A percentile compares a stretch with the other conserved stretches of the same genome.
Conservation (phyloP, 2,329 filamentous ascomycete genomes). For the Alternaria rosae region DNA sequence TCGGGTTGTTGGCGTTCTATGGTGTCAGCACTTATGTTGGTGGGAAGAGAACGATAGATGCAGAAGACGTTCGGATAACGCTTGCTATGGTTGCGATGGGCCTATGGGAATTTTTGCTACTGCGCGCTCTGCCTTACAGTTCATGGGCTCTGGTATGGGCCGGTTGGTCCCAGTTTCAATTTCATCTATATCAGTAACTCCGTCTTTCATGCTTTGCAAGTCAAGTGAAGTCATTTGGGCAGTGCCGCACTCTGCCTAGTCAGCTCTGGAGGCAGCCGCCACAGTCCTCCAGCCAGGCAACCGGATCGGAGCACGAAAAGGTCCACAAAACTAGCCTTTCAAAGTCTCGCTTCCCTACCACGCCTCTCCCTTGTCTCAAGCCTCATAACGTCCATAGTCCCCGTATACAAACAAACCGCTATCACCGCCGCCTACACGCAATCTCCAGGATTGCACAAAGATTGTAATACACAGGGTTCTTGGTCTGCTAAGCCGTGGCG, state of each 20-base stretch:
- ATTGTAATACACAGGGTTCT: neutral
- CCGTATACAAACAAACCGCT: neutral
- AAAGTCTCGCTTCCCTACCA: neutral
- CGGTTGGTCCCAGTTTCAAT: slow-evolving; percentile 8
- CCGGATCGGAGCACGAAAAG: neutral
- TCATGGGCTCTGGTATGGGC: neutral
- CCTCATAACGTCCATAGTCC: neutral
- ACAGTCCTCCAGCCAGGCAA: neutral
- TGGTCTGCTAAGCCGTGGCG: neutral
- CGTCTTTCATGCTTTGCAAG: neutral
- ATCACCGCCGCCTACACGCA: neutral
- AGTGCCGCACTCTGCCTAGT: neutral
- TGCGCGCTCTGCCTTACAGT: neutral
- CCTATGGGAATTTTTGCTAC: neutral
- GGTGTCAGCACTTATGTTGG: slow-evolving; percentile 7
- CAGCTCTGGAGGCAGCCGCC: neutral
- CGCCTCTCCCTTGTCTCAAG: neutral
- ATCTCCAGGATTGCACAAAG: neutral
- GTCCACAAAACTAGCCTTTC: neutral
- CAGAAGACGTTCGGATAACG: slow-evolving; percentile 2
- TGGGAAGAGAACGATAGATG: slow-evolving; percentile 8
- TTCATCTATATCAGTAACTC: neutral
- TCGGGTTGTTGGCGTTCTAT: slow-evolving; percentile 13
- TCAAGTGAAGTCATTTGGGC: neutral
- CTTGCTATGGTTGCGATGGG: slow-evolving; percentile 1